Conservation (phyloP, 2,329 filamentous ascomycete species). For the Pseudonectria buxi region DNA sequence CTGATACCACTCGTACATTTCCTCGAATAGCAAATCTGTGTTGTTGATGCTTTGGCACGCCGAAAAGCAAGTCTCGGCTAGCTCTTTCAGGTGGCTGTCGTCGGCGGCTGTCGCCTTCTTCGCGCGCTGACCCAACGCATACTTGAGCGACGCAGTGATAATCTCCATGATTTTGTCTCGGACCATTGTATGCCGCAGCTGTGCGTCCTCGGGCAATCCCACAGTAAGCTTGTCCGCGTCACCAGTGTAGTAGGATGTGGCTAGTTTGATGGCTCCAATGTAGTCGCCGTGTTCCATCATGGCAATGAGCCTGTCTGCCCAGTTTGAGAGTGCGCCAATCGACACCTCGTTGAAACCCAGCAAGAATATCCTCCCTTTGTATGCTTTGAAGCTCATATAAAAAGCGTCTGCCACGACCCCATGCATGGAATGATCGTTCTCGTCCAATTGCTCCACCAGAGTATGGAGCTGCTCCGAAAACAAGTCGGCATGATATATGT, state of each 20-base stretch:
- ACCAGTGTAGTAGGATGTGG: constrained; percentile 86
- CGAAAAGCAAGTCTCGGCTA: constrained; percentile 76
- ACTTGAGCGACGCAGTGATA: constrained; percentile 84
- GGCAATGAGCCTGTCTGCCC: constrained; percentile 88
- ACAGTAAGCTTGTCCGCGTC: constrained; percentile 92
- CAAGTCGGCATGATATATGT: constrained; percentile 85
- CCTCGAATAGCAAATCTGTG: constrained; percentile 79
- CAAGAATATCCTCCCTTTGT: constrained; percentile 88
- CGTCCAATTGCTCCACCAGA: constrained; percentile 82
- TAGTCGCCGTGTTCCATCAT: constrained; percentile 98
- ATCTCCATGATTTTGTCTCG: constrained; percentile 87
- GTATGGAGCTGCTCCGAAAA: constrained; percentile 82
- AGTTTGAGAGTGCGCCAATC: constrained; percentile 89
- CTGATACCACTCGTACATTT: constrained; percentile 85
- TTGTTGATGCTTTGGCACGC: constrained; percentile 75
- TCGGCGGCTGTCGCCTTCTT: constrained; percentile 39
- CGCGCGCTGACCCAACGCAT: constrained; percentile 67
- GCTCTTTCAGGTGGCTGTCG: constrained; percentile 61
- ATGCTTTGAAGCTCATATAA: constrained; percentile 93
- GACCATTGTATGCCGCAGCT: constrained; percentile 71
- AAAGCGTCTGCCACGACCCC: constrained; percentile 96
- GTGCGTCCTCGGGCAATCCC: constrained; percentile 79
- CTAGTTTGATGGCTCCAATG: constrained; percentile 81
- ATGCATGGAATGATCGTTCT: constrained; percentile 83
- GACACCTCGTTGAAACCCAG: constrained; percentile 91